Percentiles rank a stretch among this genome's conserved stretches.
These are phyloP conservation scores for Linnemannia elongata DNA, from an alignment of 192 early-diverging fungal genomes.

Conservation along the genomic window DNA sequence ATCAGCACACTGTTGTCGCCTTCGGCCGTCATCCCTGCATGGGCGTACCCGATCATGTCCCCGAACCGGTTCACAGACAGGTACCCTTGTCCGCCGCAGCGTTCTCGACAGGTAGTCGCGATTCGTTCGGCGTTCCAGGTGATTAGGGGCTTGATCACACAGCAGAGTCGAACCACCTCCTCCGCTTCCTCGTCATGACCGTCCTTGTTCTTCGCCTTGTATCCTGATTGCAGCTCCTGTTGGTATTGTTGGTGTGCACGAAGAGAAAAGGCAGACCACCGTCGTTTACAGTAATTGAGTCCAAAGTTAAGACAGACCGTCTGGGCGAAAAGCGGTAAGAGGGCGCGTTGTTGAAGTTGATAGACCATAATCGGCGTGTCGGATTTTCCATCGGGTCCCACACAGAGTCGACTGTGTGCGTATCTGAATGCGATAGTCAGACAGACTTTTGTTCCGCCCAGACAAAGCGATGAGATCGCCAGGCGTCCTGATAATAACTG, in stretches of 20 bases:
- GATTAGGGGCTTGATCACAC: conserved; percentile 81
- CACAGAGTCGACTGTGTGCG: conserved; percentile 72
- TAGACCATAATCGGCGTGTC: conserved; percentile 81
- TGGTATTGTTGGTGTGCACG: not conserved
- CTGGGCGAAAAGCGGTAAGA: conserved; percentile 73
- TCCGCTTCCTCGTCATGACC: conserved; percentile 51
- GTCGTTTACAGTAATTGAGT: conserved; percentile 76
- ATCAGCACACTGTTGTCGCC: conserved; percentile 82
- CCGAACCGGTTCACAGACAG: conserved; percentile 72
- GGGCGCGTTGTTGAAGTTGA: conserved; percentile 80
- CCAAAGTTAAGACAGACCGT: conserved; percentile 78
- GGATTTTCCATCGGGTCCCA: conserved; percentile 78
- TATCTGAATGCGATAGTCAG: conserved; percentile 75
- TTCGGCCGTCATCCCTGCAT: conserved; percentile 83
- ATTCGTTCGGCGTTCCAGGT: conserved; percentile 78
- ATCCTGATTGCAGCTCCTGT: not conserved
- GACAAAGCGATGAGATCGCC: conserved; percentile 72
- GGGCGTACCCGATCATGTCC: conserved; percentile 72
- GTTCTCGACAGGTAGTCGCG: conserved; percentile 74
- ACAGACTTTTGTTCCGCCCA: conserved; percentile 74
- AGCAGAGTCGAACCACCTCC: conserved; percentile 76
- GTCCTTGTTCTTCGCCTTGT: conserved; percentile 8
- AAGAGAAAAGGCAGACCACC: conserved; percentile 62
- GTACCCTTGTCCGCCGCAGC: conserved; percentile 82
- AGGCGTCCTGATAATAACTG: conserved; percentile 76